Evolutionary conservation across 768 basidiomycete genomes (phyloP), one percentile per base, ranked within the genome.

Genomic region (Podaxis rugospora): DNA sequence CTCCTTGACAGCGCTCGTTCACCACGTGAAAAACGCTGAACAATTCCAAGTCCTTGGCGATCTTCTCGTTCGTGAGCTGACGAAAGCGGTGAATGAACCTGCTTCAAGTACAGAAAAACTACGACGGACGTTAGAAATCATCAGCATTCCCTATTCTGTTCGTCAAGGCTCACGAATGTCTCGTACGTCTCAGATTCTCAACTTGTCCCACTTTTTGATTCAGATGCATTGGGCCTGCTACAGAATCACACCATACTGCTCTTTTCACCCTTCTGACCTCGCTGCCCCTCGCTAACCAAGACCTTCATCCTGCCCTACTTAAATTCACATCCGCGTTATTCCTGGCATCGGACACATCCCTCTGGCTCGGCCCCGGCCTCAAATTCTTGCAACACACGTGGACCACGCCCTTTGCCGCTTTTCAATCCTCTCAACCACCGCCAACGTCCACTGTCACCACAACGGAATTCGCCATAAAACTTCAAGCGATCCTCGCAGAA

Each of bases 1-100:
- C 36, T 75, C 88, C 0, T 74, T 93, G 1, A 95, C 93, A 0
- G 87, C 93, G 0, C 74, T 93, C 10, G 84, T 90, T 18, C 95
- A 96, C 68, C 93, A 96, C 66, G 87, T 88, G 70, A 88, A 88
- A 64, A 79, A 78, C 23, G 73, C 88, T 0, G 85, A 89, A 23
- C 81, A 87, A 52, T 93, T 90, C 68, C 68, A 79, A 4, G 67
- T 79, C 0, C 65, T 92, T 1, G 80, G 81, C 1, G 84, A 90
- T 16, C 65, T 83, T 9, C 65, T 93, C 3, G 68, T 85, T 0
- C 69, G 75, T 28, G 72, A 73, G 44, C 75, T 84, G 2, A 60
- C 66, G 4, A 65, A 67, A 25, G 57, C 36, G 3, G 21, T 50
- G 1, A 64, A 66, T 2, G 62, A 66, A 39, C 64, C 66, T 47